phyloP scores from a whole-genome alignment of 2,329 filamentous ascomycete species.

The Diaporthe sp. region DNA sequence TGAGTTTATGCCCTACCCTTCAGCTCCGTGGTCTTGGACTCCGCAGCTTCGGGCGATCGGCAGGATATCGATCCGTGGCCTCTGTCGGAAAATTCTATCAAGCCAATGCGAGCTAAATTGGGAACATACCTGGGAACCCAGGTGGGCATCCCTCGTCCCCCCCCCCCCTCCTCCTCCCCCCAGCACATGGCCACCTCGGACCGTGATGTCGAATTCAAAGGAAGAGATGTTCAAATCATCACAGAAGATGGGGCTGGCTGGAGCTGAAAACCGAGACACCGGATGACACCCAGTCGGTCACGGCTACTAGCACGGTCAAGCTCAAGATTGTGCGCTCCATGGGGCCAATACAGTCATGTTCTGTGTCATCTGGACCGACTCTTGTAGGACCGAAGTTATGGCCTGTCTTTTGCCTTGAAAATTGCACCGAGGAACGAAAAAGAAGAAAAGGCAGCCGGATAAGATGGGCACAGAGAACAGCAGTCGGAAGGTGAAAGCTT shows the following conservation, averaged over 20 bases:
- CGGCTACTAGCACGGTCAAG: no score
- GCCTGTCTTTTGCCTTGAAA: neutral
- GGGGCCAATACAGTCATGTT: no score
- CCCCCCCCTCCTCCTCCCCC: no score
- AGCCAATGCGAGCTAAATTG: neutral
- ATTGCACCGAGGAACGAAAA: neutral
- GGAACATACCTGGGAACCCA: neutral
- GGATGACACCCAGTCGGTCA: no score
- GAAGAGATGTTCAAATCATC: neutral
- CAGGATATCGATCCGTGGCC: neutral
- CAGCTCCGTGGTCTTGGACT: neutral
- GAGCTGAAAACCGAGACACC: neutral
- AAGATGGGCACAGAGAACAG: neutral
- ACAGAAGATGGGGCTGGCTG: neutral
- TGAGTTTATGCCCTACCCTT: neutral
- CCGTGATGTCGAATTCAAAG: no score
- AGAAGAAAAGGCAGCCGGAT: no score
- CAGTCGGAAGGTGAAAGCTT: neutral
- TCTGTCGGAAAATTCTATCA: neutral
- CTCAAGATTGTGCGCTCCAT: no score
- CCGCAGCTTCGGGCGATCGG: neutral
- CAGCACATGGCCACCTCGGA: no score
- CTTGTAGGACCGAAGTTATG: neutral
- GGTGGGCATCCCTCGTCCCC: no score
- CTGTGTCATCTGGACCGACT: no score